These are phyloP conservation scores for Raphidocelis subcapitata DNA, from an alignment of 139 green algal genomes.

Conservation along the genomic window DNA sequence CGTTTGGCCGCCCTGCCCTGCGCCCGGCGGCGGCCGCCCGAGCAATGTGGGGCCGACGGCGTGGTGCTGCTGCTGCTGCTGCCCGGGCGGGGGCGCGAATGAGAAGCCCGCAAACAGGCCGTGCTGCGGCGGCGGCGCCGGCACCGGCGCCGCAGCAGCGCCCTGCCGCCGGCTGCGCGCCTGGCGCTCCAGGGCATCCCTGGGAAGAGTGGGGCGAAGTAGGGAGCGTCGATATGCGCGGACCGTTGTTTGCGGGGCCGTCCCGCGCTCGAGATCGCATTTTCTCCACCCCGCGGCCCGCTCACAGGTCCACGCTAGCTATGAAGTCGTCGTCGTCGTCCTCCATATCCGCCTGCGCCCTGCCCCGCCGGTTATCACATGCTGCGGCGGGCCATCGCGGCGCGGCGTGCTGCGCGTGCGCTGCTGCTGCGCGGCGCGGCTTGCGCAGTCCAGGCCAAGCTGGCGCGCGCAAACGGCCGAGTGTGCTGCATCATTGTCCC, in stretches of 20 bases:
- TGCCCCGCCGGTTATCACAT: neutral
- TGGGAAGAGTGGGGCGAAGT: neutral
- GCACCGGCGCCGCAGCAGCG: neutral
- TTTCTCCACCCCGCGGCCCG: too few species aligned
- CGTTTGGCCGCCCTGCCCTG: too few species aligned
- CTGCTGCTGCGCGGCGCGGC: neutral
- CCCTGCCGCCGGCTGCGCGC: neutral
- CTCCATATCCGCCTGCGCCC: neutral
- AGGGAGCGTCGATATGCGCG: too few species aligned
- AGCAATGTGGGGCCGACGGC: too few species aligned
- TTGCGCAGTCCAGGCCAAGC: neutral
- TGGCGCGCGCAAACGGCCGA: too few species aligned
- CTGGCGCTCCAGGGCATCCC: neutral
- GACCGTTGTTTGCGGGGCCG: neutral
- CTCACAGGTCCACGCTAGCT: conserved; percentile 13
- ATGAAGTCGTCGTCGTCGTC: conserved; percentile 23
- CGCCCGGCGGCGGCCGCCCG: too few species aligned
- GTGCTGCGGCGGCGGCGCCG: neutral
- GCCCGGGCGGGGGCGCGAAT: neutral
- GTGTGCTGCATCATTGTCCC: too few species aligned
- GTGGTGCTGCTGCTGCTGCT: conserved; percentile 9
- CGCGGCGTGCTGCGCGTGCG: neutral
- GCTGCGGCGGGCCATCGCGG: neutral
- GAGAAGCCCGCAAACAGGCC: neutral
- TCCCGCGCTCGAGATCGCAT: neutral